phyloP scores from a whole-genome alignment of 495 filamentous ascomycete genomes.

The Daldinia concentrica region DNA sequence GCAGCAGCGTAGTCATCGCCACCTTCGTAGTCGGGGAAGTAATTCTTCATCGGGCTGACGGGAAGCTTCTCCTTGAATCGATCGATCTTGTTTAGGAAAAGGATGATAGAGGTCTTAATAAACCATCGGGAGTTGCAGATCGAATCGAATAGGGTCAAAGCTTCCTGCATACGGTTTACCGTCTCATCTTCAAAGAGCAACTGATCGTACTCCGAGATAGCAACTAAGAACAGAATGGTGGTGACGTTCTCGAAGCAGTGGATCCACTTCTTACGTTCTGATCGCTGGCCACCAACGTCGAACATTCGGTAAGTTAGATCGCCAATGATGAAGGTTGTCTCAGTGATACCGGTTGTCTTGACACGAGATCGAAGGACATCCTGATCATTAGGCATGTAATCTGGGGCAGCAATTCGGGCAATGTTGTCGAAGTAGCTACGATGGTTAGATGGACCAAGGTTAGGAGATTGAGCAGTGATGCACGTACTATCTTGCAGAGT shows the following conservation, averaged over 20 bases:
- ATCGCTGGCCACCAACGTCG: conserved; percentile 97
- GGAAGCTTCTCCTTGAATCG: conserved; percentile 99
- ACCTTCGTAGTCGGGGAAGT: conserved; percentile 98
- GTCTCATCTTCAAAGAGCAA: conserved; percentile 94
- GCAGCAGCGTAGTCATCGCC: conserved; percentile 92
- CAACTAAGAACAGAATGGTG: conserved; percentile 96
- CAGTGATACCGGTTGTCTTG: conserved; percentile 99
- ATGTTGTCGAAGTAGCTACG: conserved; percentile 95
- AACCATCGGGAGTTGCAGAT: conserved; percentile 99
- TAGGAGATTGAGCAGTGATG: neutral
- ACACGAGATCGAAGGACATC: conserved; percentile 97
- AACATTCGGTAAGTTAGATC: conserved; percentile 99
- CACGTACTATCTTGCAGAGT: conserved; percentile 96
- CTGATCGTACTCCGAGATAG: conserved; percentile 99
- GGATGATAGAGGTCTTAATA: conserved; percentile 98
- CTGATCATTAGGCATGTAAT: conserved; percentile 97
- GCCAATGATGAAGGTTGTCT: conserved; percentile 98
- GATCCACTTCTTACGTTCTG: conserved; percentile 99
- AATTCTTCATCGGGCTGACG: conserved; percentile 99
- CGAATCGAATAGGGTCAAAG: conserved; percentile 96
- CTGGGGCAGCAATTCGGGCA: conserved; percentile 86
- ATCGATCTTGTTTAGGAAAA: conserved; percentile 99
- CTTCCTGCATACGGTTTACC: conserved; percentile 99
- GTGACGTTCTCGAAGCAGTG: conserved; percentile 99
- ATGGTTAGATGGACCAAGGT: conserved; percentile 46